Percentiles rank a stretch among this genome's conserved stretches.
Conservation (phyloP, 768 basidiomycete species). For the Kwoniella bestiolae region DNA sequence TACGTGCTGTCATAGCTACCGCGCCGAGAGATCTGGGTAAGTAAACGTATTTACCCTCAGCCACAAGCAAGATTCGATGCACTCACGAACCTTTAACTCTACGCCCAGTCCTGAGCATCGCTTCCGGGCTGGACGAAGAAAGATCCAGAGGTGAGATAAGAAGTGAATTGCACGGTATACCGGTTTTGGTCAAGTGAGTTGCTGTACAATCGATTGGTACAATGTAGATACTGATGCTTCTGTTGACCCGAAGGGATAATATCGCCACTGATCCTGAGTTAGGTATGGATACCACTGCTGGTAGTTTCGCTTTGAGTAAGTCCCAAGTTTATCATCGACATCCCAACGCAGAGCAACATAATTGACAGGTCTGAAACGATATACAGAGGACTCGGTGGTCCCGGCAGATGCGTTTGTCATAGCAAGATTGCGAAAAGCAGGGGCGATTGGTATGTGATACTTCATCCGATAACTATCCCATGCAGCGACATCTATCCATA, state of each 20-base stretch:
- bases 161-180: conserved; percentile 47
- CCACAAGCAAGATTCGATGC: no score
- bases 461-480: neutral
- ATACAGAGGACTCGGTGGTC: conserved; percentile 10
- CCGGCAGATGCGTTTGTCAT: conserved; percentile 22
- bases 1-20: conserved; percentile 47
- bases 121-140: conserved; percentile 37
- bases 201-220: neutral
- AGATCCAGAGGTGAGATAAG: conserved; percentile 21
- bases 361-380: no score
- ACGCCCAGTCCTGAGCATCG: conserved; percentile 29
- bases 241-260: no score
- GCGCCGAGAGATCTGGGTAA: conserved; percentile 35
- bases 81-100: no score
- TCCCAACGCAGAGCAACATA: neutral
- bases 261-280: conserved; percentile 43
- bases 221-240: no score
- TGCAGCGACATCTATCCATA: neutral
- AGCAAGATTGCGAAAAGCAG: conserved; percentile 28
- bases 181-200: conserved; percentile 42
- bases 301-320: conserved; percentile 27
- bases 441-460: conserved; percentile 15
- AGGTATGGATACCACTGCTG: conserved; percentile 51
- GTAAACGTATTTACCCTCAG: neutral
- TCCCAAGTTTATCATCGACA: neutral